phyloP scores from a whole-genome alignment of 352 stramenopile genomes.

The Phytophthora pini region DNA sequence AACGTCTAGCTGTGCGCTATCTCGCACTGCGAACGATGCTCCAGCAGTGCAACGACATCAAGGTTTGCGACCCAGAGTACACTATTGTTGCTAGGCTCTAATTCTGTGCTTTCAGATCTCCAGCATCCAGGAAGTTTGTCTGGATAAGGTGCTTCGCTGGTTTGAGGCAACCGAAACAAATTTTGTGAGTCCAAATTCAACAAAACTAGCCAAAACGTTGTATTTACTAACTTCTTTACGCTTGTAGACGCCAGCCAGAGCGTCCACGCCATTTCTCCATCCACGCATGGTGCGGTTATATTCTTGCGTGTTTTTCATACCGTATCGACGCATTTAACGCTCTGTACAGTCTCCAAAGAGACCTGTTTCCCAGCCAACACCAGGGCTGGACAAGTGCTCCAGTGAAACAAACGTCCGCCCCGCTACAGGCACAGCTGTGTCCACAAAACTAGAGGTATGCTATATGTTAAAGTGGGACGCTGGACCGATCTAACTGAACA shows the following conservation, averaged over 20 bases:
- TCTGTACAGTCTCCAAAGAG: constrained; percentile 57
- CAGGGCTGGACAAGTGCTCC: constrained; percentile 24
- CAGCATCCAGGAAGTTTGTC: constrained; percentile 51
- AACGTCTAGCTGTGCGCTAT: constrained; percentile 57
- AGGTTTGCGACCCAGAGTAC: constrained; percentile 34
- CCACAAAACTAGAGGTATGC: constrained; percentile 40
- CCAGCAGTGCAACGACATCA: constrained; percentile 55
- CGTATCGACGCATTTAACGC: no score
- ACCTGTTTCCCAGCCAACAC: background rate
- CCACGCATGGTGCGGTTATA: constrained; percentile 58
- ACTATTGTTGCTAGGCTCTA: background rate
- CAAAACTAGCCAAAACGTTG: background rate
- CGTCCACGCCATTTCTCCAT: constrained; percentile 54
- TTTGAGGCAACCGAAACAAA: constrained; percentile 52
- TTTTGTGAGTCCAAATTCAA: constrained; percentile 22
- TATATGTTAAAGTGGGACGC: background rate
- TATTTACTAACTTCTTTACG: background rate
- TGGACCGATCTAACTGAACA: background rate
- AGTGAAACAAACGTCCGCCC: constrained; percentile 28
- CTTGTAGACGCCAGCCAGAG: constrained; percentile 24
- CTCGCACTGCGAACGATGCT: constrained; percentile 62
- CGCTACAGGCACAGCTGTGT: constrained; percentile 4
- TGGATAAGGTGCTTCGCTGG: constrained; percentile 62
- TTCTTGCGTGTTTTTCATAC: background rate
- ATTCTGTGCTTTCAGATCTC: constrained; percentile 40